A percentile compares a stretch with the other conserved stretches of the same genome.
These are phyloP conservation scores for Cruciata laevipes DNA, from an alignment of 257 asterid genomes.

Conservation along the genomic window DNA sequence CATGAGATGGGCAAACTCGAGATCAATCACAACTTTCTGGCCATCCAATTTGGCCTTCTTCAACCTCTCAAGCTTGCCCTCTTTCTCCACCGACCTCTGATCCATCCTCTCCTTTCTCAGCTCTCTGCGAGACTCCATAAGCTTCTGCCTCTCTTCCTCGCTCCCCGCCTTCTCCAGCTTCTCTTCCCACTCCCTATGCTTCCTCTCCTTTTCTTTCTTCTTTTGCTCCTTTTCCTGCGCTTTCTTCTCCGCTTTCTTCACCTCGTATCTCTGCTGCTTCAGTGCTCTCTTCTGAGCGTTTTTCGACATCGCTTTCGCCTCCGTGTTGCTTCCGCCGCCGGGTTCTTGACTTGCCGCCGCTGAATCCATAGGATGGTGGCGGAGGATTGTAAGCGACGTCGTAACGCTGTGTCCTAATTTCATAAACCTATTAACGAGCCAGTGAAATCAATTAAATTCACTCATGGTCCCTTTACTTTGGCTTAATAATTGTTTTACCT, in stretches of 20 bases:
- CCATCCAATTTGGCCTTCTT: slow-evolving; percentile 48
- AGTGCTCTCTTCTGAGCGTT: slow-evolving; percentile 69
- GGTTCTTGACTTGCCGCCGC: slow-evolving; percentile 30
- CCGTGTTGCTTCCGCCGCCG: slow-evolving; percentile 12
- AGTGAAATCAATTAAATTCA: not conserved
- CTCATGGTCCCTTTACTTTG: not conserved
- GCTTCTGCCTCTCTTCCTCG: slow-evolving; percentile 61
- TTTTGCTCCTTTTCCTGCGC: slow-evolving; percentile 61
- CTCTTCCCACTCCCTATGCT: slow-evolving; percentile 76
- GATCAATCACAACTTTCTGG: slow-evolving; percentile 77
- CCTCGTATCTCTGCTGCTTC: slow-evolving; percentile 72
- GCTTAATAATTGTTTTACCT: not conserved
- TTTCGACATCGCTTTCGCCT: slow-evolving; percentile 42
- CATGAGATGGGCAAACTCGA: slow-evolving; percentile 81
- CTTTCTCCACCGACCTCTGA: slow-evolving; percentile 50
- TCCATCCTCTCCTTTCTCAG: slow-evolving; percentile 68
- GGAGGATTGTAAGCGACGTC: not conserved
- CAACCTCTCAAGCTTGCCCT: slow-evolving; percentile 55
- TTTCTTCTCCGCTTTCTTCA: slow-evolving; percentile 81
- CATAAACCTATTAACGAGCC: not conserved
- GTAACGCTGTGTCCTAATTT: not conserved
- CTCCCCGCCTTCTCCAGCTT: slow-evolving; percentile 36
- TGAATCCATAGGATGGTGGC: slow-evolving; percentile 17
- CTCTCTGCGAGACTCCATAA: slow-evolving; percentile 46
- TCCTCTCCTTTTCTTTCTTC: slow-evolving; percentile 66